Conservation (phyloP, 1,284 basidiomycete genomes). For the Tetrapyrgos nigripes region DNA sequence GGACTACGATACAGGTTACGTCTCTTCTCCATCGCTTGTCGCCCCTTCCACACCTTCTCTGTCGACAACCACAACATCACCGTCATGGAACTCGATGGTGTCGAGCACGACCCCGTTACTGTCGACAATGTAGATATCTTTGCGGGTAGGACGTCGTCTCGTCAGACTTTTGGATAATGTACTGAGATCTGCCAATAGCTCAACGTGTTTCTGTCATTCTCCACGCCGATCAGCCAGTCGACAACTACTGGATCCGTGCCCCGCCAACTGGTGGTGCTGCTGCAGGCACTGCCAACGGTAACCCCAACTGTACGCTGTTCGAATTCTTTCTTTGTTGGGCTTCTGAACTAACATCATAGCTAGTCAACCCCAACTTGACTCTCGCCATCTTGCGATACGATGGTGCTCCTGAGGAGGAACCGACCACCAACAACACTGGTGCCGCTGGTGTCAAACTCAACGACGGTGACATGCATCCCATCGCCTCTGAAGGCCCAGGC, state of each 20-base stretch:
- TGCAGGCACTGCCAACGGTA: neutral
- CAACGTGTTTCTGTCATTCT: constrained; percentile 44
- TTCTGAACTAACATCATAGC: no score
- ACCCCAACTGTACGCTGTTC: no score
- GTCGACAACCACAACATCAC: constrained; percentile 36
- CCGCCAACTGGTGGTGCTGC: constrained; percentile 15
- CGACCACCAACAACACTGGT: no score
- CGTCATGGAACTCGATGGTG: constrained; percentile 43
- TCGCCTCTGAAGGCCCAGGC: no score
- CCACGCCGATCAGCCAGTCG: constrained; percentile 40
- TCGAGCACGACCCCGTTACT: constrained; percentile 31
- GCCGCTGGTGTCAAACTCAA: no score
- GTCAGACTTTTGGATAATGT: neutral
- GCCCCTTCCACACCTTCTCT: constrained; percentile 17
- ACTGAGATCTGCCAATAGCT: constrained; percentile 18
- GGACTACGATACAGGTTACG: constrained; percentile 39
- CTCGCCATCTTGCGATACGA: no score
- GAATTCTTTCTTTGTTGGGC: no score
- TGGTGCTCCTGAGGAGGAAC: no score
- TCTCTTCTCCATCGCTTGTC: neutral
- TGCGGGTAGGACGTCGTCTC: constrained; percentile 30
- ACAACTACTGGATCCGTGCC: constrained; percentile 48
- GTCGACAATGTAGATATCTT: constrained; percentile 36
- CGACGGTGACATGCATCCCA: no score
- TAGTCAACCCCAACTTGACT: no score